Base-by-base conservation (phyloP, 2,329 filamentous ascomycete genomes). In the Orbilia ellipsospora region DNA sequence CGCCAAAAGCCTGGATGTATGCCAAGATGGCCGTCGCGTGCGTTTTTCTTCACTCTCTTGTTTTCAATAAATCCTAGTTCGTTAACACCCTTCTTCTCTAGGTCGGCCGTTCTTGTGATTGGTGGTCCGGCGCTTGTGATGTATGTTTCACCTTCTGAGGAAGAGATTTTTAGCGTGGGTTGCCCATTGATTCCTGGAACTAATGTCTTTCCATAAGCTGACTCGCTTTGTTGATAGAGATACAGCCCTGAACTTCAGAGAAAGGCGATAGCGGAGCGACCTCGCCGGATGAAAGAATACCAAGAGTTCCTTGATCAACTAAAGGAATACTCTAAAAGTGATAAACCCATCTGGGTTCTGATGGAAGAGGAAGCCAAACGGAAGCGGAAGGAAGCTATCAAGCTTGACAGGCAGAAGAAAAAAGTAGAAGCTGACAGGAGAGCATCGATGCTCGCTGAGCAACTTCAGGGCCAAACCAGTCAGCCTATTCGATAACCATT, bases 211-310 rank as follows among this genome's bases (percentile, higher is more conserved):
- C 42, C 40, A 8, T 23, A 52, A 36, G 1, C 31, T 16, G 20
- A 26, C 18, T 18, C 23, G 31, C 45, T 36, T 26, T 36, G 48
- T 50, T 93, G 96, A 85, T 86, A 92, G 84, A 89, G 87, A 83
- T 98, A 98, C 85, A 98, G 94, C 82, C 94, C 94, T 0, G 95
- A 98, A 40, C 87, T 99, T n/a, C 92, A 95, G 81, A 92, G 92
- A 82, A 88, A 91, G 80, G 93, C 92, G 77, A 84, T 96, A n/a
- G 93, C 94, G 82, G 88, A 90, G 72, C 88, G 93, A 16, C 86
- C 90, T 70, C 88, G 91, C 81, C 88, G 88, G 74, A 89, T 95
- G 81, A 87, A 94, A 82, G 93, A 97, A 73, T 97, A 97, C 80
- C 92, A 97, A 81, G 88, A 93, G 67, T 98, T 97, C 80, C 91